Conservation (phyloP, 1,284 basidiomycete genomes). For the Prillingera fragicola region DNA sequence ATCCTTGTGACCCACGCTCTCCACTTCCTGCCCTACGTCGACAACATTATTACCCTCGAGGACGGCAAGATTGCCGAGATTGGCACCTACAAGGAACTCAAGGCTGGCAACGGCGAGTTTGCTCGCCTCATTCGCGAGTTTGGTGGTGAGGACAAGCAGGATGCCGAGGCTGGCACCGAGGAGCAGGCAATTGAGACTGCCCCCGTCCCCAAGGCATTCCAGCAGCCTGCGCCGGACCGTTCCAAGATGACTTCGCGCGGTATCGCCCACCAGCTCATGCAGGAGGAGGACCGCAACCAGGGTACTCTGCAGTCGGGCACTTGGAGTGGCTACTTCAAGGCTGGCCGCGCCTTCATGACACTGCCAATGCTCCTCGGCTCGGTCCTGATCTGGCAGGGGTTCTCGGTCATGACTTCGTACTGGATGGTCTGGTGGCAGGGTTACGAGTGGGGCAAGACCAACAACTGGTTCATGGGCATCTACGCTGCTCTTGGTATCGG, state of each 20-base stretch:
- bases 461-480: slow-evolving; percentile 54
- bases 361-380: slow-evolving; percentile 50
- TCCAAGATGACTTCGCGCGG: slow-evolving; percentile 40
- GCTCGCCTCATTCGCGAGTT: slow-evolving; percentile 64
- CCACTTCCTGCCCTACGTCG: slow-evolving; percentile 48
- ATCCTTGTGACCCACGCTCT: slow-evolving; percentile 58
- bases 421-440: slow-evolving; percentile 73
- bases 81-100: slow-evolving; percentile 67
- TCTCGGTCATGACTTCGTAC: slow-evolving; percentile 44
- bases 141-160: slow-evolving; percentile 54
- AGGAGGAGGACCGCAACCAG: slow-evolving; percentile 47
- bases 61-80: slow-evolving; percentile 70
- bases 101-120: slow-evolving; percentile 60
- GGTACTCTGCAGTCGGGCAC: slow-evolving; percentile 41
- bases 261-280: slow-evolving; percentile 48
- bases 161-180: slow-evolving; percentile 45
- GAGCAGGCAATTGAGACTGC: slow-evolving; percentile 45
- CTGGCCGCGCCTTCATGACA: slow-evolving; percentile 50
- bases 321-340: slow-evolving; percentile 50
- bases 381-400: slow-evolving; percentile 39
- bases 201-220: background rate
- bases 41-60: slow-evolving; percentile 51
- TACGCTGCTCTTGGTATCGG: slow-evolving; percentile 54
- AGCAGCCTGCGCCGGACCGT: slow-evolving; percentile 21
- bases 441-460: slow-evolving; percentile 42